These are phyloP conservation scores for Pleurotus sapidus DNA, from an alignment of 768 basidiomycete genomes.

Conservation along the genomic window DNA sequence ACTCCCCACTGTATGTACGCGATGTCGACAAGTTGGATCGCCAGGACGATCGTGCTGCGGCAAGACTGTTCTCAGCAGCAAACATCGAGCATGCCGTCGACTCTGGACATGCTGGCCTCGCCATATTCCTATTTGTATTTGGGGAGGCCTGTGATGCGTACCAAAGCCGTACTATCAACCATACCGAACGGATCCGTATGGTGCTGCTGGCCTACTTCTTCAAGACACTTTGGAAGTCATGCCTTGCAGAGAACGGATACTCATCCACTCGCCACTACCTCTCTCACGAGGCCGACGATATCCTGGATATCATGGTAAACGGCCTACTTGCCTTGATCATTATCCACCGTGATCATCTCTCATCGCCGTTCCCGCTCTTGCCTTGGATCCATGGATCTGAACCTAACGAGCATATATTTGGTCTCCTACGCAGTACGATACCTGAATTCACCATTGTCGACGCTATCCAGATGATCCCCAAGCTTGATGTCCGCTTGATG, in stretches of 20 bases:
- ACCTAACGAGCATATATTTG: conserved; percentile 21
- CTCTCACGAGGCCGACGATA: background rate
- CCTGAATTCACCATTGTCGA: conserved; percentile 15
- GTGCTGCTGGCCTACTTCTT: conserved; percentile 10
- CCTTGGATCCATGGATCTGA: conserved; percentile 24
- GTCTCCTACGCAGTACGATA: conserved; percentile 5
- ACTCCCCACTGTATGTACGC: conserved; percentile 21
- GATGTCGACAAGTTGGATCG: conserved; percentile 30
- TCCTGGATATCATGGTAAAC: background rate
- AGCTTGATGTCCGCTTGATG: conserved; percentile 14
- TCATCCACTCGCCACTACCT: background rate
- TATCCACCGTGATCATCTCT: background rate
- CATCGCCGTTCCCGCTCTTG: conserved; percentile 11
- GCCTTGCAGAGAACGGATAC: background rate
- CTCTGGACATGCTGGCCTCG: conserved; percentile 12
- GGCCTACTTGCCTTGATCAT: background rate
- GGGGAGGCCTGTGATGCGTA: conserved; percentile 25
- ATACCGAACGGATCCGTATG: conserved; percentile 18
- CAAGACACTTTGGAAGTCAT: background rate
- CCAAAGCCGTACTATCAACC: conserved; percentile 20
- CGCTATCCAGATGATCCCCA: conserved; percentile 15
- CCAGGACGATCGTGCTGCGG: conserved; percentile 34
- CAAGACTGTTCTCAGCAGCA: conserved; percentile 26
- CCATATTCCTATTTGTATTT: conserved; percentile 27
- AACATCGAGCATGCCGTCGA: conserved; percentile 16